A percentile compares a stretch with the other conserved stretches of the same genome.
These are phyloP conservation scores for Pseudonitzschia multistriata DNA, from an alignment of 108 stramenopile genomes.

Conservation along the genomic window DNA sequence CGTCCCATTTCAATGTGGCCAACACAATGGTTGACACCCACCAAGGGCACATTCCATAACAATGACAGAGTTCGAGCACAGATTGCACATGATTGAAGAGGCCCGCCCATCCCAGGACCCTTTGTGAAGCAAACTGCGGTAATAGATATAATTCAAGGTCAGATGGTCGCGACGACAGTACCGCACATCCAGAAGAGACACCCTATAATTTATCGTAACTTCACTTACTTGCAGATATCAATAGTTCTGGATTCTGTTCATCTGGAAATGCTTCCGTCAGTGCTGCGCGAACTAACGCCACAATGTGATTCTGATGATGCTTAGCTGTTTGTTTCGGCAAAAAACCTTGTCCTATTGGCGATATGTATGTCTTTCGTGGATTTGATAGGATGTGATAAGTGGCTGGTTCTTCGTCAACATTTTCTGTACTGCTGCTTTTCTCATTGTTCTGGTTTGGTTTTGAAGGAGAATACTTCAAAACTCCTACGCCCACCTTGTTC, in stretches of 20 bases:
- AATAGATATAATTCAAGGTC: background rate
- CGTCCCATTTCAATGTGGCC: slow-evolving; percentile 99
- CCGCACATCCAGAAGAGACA: background rate
- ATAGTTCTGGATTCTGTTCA: slow-evolving; percentile 37
- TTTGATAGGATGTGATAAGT: slow-evolving; percentile 93
- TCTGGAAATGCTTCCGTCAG: slow-evolving; percentile 82
- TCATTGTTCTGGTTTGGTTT: background rate
- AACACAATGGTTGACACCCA: slow-evolving; percentile 98
- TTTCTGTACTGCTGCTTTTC: background rate
- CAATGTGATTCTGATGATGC: slow-evolving; percentile 97
- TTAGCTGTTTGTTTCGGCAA: slow-evolving; percentile 95
- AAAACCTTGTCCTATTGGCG: slow-evolving; percentile 96
- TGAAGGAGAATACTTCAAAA: slow-evolving; percentile 76
- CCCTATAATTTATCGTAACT: background rate
- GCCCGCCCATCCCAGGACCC: slow-evolving; percentile 99
- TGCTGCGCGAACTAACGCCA: slow-evolving; percentile 86
- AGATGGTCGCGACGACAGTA: background rate
- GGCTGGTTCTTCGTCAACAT: slow-evolving; percentile 1
- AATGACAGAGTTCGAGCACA: slow-evolving; percentile 80
- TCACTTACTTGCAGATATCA: slow-evolving; percentile 11
- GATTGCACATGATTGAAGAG: slow-evolving; percentile 90
- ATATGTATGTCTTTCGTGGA: slow-evolving; percentile 87
- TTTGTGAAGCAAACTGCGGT: slow-evolving; percentile 63
- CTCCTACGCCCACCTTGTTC: slow-evolving; percentile 98
- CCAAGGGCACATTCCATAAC: slow-evolving; percentile 89